Conservation (phyloP, 2,329 filamentous ascomycete species). For the Neodidymelliopsis sp. region DNA sequence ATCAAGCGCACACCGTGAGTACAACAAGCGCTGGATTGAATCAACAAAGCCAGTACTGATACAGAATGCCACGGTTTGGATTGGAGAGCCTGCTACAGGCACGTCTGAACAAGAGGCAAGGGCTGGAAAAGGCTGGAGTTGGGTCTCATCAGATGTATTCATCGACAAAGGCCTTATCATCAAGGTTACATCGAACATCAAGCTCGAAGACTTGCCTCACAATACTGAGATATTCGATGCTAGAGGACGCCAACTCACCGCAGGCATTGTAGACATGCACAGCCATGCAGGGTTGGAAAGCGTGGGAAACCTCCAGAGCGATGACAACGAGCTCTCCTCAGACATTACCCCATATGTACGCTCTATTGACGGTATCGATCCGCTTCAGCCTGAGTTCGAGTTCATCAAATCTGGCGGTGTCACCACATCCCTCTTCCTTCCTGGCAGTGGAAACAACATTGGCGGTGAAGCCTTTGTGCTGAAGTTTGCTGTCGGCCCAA, state of each 20-base stretch:
- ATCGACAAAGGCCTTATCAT: conserved; percentile 68
- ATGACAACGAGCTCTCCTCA: conserved; percentile 69
- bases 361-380: conserved; percentile 70
- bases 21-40: conserved; percentile 67
- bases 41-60: conserved; percentile 68
- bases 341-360: conserved; percentile 74
- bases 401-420: conserved; percentile 78
- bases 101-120: conserved; percentile 63
- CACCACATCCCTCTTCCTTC: conserved; percentile 71
- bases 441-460: conserved; percentile 76
- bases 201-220: conserved; percentile 22
- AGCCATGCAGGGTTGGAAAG: conserved; percentile 55
- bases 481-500: conserved; percentile 43
- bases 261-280: conserved; percentile 76
- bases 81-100: conserved; percentile 65
- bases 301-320: conserved; percentile 64
- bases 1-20: conserved; percentile 62
- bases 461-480: conserved; percentile 74
- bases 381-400: conserved; percentile 69
- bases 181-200: conserved; percentile 58
- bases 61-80: conserved; percentile 71
- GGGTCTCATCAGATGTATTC: conserved; percentile 67
- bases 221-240: conserved; percentile 64
- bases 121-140: conserved; percentile 66
- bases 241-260: conserved; percentile 67